Evolutionary conservation across 108 stramenopile species (phyloP).

Genomic region (Craspedostauros australis): DNA sequence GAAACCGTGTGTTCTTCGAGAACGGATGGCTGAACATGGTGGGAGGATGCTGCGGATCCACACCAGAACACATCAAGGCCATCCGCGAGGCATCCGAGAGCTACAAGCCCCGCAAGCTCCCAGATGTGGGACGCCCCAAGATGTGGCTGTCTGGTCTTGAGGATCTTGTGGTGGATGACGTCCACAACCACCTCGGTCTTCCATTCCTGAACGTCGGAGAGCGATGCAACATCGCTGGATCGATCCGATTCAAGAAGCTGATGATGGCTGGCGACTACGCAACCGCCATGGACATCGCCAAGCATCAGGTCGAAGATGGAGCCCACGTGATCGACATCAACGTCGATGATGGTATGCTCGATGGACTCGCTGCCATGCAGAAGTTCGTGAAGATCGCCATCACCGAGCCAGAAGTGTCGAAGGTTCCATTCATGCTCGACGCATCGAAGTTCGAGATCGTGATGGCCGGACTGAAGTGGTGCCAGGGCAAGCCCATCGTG

Average conservation of each 20-base stretch:
- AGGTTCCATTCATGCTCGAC: constrained; percentile 96
- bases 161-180: constrained; percentile 57
- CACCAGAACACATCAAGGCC: constrained; percentile 82
- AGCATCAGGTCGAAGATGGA: constrained; percentile 93
- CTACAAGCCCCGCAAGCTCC: constrained; percentile 35
- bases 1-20: constrained; percentile 63
- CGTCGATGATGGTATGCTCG: constrained; percentile 95
- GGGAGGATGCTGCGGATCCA: constrained; percentile 88
- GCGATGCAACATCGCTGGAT: constrained; percentile 92
- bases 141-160: constrained; percentile 84
- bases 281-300: constrained; percentile 93
- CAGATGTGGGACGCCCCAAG: constrained; percentile 31
- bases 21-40: constrained; percentile 78
- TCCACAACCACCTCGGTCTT: constrained; percentile 58
- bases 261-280: constrained; percentile 91
- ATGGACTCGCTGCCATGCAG: constrained; percentile 94
- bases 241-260: constrained; percentile 88
- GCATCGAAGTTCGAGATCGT: constrained; percentile 97
- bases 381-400: constrained; percentile 97
- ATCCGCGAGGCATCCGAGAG: constrained; percentile 46
- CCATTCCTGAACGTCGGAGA: constrained; percentile 88
- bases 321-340: constrained; percentile 97
- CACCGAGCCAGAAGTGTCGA: constrained; percentile 89
- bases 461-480: constrained; percentile 87
- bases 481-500: constrained; percentile 92